Evolutionary conservation across 2,329 filamentous ascomycete species (phyloP).

Genomic region (Aspergillus chevalieri): DNA sequence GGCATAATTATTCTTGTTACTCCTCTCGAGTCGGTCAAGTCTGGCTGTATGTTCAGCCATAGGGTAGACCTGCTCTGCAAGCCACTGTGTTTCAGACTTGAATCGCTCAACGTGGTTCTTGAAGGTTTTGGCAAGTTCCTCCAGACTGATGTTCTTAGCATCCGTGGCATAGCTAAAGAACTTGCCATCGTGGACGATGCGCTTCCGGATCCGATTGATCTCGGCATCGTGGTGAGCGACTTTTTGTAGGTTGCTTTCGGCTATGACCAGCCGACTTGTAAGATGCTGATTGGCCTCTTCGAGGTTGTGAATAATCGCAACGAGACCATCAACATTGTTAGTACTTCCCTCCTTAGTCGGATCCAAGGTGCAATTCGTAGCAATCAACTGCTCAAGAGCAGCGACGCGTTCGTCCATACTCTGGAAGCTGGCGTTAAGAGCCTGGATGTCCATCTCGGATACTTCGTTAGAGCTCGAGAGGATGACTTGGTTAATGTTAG

Average conservation of each 20-base stretch:
- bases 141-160: background rate
- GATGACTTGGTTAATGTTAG: background rate
- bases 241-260: background rate
- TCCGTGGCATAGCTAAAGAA: background rate
- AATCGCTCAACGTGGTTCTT: background rate
- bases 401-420: no score
- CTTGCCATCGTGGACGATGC: background rate
- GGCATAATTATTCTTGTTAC: background rate
- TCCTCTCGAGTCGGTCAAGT: background rate
- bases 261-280: background rate
- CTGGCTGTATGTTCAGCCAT: background rate
- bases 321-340: no score
- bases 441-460: background rate
- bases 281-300: background rate
- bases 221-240: background rate
- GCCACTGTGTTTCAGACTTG: background rate
- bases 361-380: no score
- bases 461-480: background rate
- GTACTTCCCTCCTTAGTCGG: no score
- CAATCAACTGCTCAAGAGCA: no score
- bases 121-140: background rate
- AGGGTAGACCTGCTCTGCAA: background rate
- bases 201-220: background rate
- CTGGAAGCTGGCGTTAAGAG: background rate
- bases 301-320: no score